Percentiles rank a stretch among this genome's conserved stretches.
These are phyloP conservation scores for Phytophthora tubulina DNA, from an alignment of 352 stramenopile species.

Conservation along the genomic window DNA sequence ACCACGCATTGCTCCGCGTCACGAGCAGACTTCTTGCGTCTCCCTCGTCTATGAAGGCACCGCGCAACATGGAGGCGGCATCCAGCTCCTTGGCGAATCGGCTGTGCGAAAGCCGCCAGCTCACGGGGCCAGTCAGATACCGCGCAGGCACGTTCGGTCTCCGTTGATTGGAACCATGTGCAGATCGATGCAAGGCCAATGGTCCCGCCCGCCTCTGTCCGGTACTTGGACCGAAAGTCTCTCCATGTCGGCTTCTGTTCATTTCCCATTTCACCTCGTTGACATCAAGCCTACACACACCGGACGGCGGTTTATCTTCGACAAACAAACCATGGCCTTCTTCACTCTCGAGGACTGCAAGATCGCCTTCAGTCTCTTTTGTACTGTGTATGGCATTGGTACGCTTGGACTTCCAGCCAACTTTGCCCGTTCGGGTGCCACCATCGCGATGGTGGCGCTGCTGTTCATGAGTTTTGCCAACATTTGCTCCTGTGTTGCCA, in stretches of 20 bases:
- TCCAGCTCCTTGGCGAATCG: constrained; percentile 30
- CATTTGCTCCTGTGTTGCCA: constrained; percentile 62
- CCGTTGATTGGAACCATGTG: constrained; percentile 33
- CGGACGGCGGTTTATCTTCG: constrained; percentile 24
- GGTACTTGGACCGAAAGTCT: constrained; percentile 1
- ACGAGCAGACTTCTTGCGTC: constrained; percentile 15
- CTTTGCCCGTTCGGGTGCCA: constrained; percentile 61
- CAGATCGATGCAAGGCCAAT: constrained; percentile 15
- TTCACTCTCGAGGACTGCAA: constrained; percentile 72
- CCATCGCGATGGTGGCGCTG: constrained; percentile 55
- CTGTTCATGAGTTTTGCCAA: constrained; percentile 74
- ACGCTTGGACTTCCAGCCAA: constrained; percentile 72
- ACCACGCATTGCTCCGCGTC: constrained; percentile 29
- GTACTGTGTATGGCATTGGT: constrained; percentile 72
- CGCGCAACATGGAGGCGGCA: constrained; percentile 34
- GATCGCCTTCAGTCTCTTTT: constrained; percentile 73
- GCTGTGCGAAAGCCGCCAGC: constrained; percentile 22
- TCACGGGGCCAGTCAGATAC: constrained; percentile 26
- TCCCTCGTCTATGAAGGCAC: constrained; percentile 24
- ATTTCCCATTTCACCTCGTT: constrained; percentile 27
- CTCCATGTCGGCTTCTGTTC: constrained; percentile 5
- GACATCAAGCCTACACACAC: constrained; percentile 19
- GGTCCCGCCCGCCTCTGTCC: constrained; percentile 21
- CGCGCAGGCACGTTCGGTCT: constrained; percentile 30
- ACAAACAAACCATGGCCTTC: constrained; percentile 45